phyloP scores from a whole-genome alignment of 2,329 filamentous ascomycete species.

The Clonostachys byssicola region DNA sequence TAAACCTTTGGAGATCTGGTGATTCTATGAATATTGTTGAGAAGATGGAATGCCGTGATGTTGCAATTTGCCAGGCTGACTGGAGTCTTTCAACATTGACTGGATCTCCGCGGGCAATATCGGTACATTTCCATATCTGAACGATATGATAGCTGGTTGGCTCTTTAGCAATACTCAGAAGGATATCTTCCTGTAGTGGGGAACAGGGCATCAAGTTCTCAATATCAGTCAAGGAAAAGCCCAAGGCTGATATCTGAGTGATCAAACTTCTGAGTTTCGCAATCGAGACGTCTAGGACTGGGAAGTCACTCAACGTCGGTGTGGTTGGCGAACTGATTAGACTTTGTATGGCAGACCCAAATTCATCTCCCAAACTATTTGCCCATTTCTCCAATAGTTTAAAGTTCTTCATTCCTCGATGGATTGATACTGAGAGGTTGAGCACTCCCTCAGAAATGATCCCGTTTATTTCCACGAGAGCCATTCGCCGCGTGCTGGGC shows the following conservation, averaged over 20 bases:
- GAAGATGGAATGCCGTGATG: conserved; percentile 11
- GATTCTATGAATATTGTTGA: conserved; percentile 21
- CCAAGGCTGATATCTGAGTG: neutral
- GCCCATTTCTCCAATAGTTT: conserved; percentile 2
- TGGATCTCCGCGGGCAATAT: conserved; percentile 3
- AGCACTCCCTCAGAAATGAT: neutral
- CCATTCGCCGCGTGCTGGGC: conserved; percentile 1
- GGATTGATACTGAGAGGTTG: conserved; percentile 3
- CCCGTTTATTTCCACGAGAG: conserved; percentile 4
- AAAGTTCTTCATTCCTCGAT: conserved; percentile 2
- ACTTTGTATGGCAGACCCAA: conserved; percentile 28
- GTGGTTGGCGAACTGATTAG: neutral
- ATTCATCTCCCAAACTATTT: conserved; percentile 28
- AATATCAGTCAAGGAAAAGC: conserved; percentile 2
- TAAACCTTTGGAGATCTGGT: conserved; percentile 20
- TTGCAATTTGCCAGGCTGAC: conserved; percentile 10
- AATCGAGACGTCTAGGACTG: conserved; percentile 7
- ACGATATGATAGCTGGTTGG: conserved; percentile 6
- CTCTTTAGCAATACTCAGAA: conserved; percentile 23
- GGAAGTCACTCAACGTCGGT: conserved; percentile 4
- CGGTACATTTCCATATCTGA: conserved; percentile 8
- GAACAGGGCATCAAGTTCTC: conserved; percentile 12
- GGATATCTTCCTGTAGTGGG: conserved; percentile 12
- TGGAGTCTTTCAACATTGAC: conserved; percentile 5
- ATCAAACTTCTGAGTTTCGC: conserved; percentile 1